Evolutionary conservation across 2,329 filamentous ascomycete genomes (phyloP), one percentile per base, ranked within the genome.

Genomic region (Venturia oleaginea): DNA sequence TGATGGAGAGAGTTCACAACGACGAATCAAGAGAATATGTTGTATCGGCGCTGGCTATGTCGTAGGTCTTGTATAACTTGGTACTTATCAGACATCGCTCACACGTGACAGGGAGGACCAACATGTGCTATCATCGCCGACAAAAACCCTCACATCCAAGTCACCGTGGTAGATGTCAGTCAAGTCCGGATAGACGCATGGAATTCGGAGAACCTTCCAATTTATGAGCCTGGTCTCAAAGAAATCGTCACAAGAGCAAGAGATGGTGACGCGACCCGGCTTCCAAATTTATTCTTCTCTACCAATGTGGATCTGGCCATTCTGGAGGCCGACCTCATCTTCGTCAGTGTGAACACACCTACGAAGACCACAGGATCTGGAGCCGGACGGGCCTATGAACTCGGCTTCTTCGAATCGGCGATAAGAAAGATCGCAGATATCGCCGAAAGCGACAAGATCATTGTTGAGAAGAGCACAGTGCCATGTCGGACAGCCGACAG

Each of bases 401-500:
- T 92, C 78, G 84, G 84, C 1, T 85, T 86, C 10, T 84, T 92
- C 37, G 88, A 92, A 73, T 84, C 84, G 22, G 89, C 88, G 7
- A 85, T 85, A 2, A 80, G 81, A 62, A 83, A 85, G 63, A 86
- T 92, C 34, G 89, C 88, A 15, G 78, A 83, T 67, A 79, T 87
- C 67, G 86, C 88, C 4, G 84, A 82, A 42, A 78, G 81, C 24
- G 86, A 86, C 60, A 84, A 87, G 64, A 89, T 91, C 64, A 84
- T 92, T 59, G 89, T 92, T 32, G 89, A 92, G 77, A 92, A 92
- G 78, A 88, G 85, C 62, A 92, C 89, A 0, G 89, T 92, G 43
- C 89, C 89, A 5, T 90, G 87, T 72, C 81, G 86, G 66, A 92
- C 89, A 10, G 87, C 88, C 1, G 82, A 90, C 68, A 82, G 86